A percentile compares a stretch with the other conserved stretches of the same genome.
Conservation (phyloP, 164 flowering plant genomes). For the Piper betle region DNA sequence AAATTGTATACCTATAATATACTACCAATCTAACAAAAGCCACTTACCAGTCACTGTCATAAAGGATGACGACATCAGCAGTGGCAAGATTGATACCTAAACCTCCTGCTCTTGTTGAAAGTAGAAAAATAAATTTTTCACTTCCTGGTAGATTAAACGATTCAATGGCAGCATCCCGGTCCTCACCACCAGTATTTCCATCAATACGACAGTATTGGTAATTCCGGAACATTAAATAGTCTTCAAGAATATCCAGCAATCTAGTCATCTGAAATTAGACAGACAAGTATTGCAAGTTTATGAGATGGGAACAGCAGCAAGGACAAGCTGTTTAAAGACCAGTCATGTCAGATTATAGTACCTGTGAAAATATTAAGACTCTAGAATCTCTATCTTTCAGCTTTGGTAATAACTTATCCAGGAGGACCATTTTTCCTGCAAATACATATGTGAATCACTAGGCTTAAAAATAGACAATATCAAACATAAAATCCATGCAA, state of each 20-base stretch:
- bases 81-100: constrained; percentile 99
- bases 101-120: constrained; percentile 99
- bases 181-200: constrained; percentile 99
- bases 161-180: constrained; percentile 98
- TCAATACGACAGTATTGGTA: constrained; percentile 87
- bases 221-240: constrained; percentile 82
- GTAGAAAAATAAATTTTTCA: constrained; percentile 83
- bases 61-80: constrained; percentile 95
- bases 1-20: neutral
- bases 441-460: neutral
- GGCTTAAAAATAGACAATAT: neutral
- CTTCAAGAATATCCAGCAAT: constrained; percentile 93
- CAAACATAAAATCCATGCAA: neutral
- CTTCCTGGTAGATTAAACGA: constrained; percentile 91
- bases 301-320: neutral
- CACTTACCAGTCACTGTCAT: constrained; percentile 95
- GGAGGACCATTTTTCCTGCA: constrained; percentile 96
- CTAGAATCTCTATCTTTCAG: constrained; percentile 94
- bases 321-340: neutral
- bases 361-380: constrained; percentile 98
- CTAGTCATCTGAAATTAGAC: constrained; percentile 72
- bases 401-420: constrained; percentile 96
- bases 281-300: neutral
- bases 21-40: constrained; percentile 2
- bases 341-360: constrained; percentile 2